Percentiles rank a stretch among this genome's conserved stretches.
Evolutionary conservation across 371 early-diverging fungal genomes (phyloP).

Genomic region (Mucor sp.): DNA sequence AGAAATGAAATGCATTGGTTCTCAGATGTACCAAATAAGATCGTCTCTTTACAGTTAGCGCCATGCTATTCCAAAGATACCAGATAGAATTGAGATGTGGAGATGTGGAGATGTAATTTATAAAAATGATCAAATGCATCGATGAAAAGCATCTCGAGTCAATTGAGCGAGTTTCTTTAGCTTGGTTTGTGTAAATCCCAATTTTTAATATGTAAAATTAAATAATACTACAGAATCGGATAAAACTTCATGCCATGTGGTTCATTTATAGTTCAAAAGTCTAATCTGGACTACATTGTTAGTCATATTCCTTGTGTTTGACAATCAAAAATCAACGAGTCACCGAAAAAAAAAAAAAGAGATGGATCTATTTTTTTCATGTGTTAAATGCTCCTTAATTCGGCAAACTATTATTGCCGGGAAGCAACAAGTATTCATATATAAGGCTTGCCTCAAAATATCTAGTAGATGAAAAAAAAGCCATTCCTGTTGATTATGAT

Average conservation of each 20-base stretch:
- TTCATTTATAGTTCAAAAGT: neutral
- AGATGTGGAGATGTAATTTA: neutral
- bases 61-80: neutral
- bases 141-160: neutral
- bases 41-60: neutral
- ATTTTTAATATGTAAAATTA: neutral
- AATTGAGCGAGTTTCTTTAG: neutral
- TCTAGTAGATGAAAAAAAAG: neutral
- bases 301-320: neutral
- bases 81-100: neutral
- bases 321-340: neutral
- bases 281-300: neutral
- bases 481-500: neutral
- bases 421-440: neutral
- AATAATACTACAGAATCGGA: neutral
- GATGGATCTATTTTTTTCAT: neutral
- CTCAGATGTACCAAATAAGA: slow-evolving; percentile 3
- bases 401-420: neutral
- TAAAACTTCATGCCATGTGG: neutral
- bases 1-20: neutral
- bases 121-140: neutral
- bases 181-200: neutral
- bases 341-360: neutral
- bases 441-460: neutral
- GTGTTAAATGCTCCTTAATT: neutral